Percentiles rank a stretch among this genome's conserved stretches.
phyloP scores from a whole-genome alignment of 768 basidiomycete genomes.

The Tylopilus intermedius region DNA sequence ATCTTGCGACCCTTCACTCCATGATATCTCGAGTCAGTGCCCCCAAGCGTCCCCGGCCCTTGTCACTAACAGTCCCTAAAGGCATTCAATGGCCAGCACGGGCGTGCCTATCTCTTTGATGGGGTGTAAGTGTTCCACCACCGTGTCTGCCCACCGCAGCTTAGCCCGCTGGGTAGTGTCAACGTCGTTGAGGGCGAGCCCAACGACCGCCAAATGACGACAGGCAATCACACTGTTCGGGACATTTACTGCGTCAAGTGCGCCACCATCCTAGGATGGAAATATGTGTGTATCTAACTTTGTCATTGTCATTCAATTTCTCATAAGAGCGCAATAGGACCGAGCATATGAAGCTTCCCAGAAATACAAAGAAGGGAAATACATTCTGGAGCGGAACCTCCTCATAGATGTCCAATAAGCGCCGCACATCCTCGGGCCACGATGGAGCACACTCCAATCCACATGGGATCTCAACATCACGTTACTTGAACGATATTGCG shows the following conservation, averaged over 20 bases:
- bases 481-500: not conserved
- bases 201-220: slow-evolving; percentile 93
- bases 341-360: slow-evolving; percentile 84
- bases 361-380: slow-evolving; percentile 98
- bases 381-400: slow-evolving; percentile 91
- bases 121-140: slow-evolving; percentile 63
- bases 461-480: slow-evolving; percentile 10
- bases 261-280: slow-evolving; percentile 85
- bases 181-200: slow-evolving; percentile 89
- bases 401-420: slow-evolving; percentile 78
- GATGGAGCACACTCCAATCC: slow-evolving; percentile 2
- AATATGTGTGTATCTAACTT: slow-evolving; percentile 63
- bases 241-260: slow-evolving; percentile 95
- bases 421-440: slow-evolving; percentile 6
- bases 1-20: slow-evolving; percentile 84
- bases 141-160: slow-evolving; percentile 7
- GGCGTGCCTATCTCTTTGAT: slow-evolving; percentile 91
- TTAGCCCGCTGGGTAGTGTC: slow-evolving; percentile 49
- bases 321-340: slow-evolving; percentile 50
- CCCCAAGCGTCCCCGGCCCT: not conserved
- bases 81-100: slow-evolving; percentile 98
- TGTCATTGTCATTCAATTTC: not conserved
- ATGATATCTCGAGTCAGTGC: slow-evolving; percentile 81
- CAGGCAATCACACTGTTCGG: slow-evolving; percentile 91
- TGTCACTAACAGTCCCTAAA: slow-evolving; percentile 33